Base-by-base conservation (phyloP, 1,284 basidiomycete genomes). In the Cryptococcus wingfieldii region DNA sequence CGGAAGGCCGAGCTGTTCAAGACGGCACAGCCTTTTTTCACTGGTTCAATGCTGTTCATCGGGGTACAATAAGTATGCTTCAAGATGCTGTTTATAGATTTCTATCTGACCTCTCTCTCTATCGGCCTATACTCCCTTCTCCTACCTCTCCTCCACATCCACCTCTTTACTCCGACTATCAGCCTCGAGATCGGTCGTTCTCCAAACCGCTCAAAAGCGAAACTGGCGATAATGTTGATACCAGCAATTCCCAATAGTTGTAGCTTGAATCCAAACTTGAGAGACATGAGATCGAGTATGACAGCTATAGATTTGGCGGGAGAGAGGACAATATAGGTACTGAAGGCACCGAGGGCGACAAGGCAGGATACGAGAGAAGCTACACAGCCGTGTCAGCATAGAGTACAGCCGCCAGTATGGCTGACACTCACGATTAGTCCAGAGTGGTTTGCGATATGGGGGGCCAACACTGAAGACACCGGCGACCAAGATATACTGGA, bases 381-480 rank as follows among this genome's bases (percentile, higher is more conserved):
- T 92, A 10, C 12, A 25, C 13, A 41, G 16, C 19, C 27, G 19
- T 38, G 38, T 44, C 12, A 38, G 28, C 18, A 37, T 13, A 37
- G 27, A 27, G 27, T 38, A 2, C n/a, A 7, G 45, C 18, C 9
- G 14, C 19, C 19, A 10, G 14, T 23, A n/a, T n/a, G 25, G 28
- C 19, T 38, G 12, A 13, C 25, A 72, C 85, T 63, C 71, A 90
- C 92, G 84, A 72, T 99, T 99, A 8, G 93, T 91, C 83, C 88
- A 95, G 81, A 98, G 90, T 14, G 92, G 84, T 75, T 89, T 88
- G 52, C 96, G 85, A 77, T 95, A 98, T 2, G 96, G 96, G 12
- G 94, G 93, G 0, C 96, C 96, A 63, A 98, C 97, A 72, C 89
- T 94, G 79, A 98, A 99, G 0, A 98, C 90, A 0, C 87, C 93